Evolutionary conservation across 148 eudicot genomes (phyloP), one percentile per base, ranked within the genome.

Genomic region (Talinum fruticosum): DNA sequence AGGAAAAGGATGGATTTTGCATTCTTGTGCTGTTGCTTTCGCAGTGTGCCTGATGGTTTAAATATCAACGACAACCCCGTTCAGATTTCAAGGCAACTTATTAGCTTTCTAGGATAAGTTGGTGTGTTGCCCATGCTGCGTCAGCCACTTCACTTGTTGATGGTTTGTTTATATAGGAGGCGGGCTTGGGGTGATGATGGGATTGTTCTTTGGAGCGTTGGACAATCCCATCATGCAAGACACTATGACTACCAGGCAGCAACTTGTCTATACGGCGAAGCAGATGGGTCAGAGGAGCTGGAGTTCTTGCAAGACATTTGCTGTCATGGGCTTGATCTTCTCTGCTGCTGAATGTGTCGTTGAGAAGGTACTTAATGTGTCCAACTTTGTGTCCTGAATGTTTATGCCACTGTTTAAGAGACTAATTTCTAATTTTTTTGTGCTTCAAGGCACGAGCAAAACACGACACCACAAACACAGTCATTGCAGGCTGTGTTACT

Each of bases 281-380:
- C 96, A 91, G 85, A 92, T 95, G 97, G 97, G 97, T 67, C 82
- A 85, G 23, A 89, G 93, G 79, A 93, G 97, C 74, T 95, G 99
- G 99, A 84, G 90, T 83, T 86, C 90, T 69, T 95, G 99, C 85
- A 95, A 91, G 83, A 80, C 93, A 26, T 95, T 95, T 86, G 99
- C 99, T 29, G 69, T 95, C 18, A 89, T 95, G 99, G 99, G 99
- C 28, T 78, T 86, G 0, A 68, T 92, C 41, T 95, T 95, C 82
- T 91, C 99, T 28, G 90, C 94, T 61, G 86, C 93, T 68, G 99
- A 95, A 83, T 92, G 99, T 81, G 86, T 86, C 41, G 86, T 91
- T 73, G 99, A 95, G 79, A 91, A 90, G 99, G 99, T 90, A 84
- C 29, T 8, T 51, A 62, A 30, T 34, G 1, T 6, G 62, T 74